Evolutionary conservation across 257 asterid species (phyloP).

Genomic region (Fraxinus quadrangulata): DNA sequence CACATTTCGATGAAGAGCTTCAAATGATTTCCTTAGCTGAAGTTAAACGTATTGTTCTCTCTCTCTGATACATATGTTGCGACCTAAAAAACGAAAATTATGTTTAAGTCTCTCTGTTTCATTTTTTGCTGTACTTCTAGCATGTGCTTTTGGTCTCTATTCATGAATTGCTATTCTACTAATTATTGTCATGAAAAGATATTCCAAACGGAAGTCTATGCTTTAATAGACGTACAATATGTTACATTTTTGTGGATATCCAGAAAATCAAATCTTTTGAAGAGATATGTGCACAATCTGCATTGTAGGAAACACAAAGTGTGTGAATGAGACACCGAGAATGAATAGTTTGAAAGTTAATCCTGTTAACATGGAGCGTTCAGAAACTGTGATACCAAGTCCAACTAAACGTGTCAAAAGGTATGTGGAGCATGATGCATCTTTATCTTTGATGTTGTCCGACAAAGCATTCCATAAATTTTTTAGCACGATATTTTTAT

Average conservation of each 20-base stretch:
- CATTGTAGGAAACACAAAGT: constrained; percentile 38
- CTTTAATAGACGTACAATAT: constrained; percentile 10
- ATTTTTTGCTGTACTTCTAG: background rate
- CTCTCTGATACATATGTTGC: constrained; percentile 1
- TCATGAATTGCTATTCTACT: constrained; percentile 16
- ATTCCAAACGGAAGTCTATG: constrained; percentile 15
- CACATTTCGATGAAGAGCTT: constrained; percentile 38
- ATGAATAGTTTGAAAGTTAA: constrained; percentile 45
- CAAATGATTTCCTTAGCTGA: constrained; percentile 40
- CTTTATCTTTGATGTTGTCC: constrained; percentile 7
- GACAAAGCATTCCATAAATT: constrained; percentile 34
- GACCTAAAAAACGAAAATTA: background rate
- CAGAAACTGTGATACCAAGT: constrained; percentile 39
- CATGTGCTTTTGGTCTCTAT: background rate
- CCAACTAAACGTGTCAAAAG: constrained; percentile 54
- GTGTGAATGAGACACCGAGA: constrained; percentile 30
- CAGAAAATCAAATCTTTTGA: background rate
- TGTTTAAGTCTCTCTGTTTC: background rate
- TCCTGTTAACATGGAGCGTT: constrained; percentile 41
- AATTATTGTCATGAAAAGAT: constrained; percentile 21
- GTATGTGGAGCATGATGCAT: constrained; percentile 26
- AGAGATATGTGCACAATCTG: constrained; percentile 8
- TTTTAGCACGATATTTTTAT: constrained; percentile 2
- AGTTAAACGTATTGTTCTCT: constrained; percentile 45
- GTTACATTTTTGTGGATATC: constrained; percentile 21